A percentile compares a stretch with the other conserved stretches of the same genome.
These are phyloP conservation scores for Zoysia japonica DNA, from an alignment of 176 grass and related monocot species.

Conservation along the genomic window DNA sequence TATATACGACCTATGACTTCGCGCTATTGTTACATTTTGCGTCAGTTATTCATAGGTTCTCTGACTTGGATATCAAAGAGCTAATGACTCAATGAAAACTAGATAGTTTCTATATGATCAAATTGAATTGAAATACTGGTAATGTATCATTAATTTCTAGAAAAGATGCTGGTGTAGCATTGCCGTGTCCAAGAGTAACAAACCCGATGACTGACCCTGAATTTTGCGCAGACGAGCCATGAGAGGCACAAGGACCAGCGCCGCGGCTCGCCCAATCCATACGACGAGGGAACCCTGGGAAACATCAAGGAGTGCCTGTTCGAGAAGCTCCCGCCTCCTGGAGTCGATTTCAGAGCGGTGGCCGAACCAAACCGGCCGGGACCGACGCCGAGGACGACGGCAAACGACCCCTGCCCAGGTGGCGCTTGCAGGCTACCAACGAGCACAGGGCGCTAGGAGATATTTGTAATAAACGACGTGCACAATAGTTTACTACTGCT, in stretches of 20 bases:
- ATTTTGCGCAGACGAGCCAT: conserved; percentile 52
- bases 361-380: conserved; percentile 20
- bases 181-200: background rate
- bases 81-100: no score
- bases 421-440: background rate
- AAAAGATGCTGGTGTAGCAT: background rate
- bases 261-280: conserved; percentile 42
- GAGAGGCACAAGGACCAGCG: conserved; percentile 48
- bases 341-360: conserved; percentile 58
- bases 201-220: background rate
- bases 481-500: background rate
- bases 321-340: conserved; percentile 47
- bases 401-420: background rate
- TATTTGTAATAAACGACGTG: background rate
- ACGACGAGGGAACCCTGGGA: conserved; percentile 48
- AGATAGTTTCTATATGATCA: background rate
- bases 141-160: background rate
- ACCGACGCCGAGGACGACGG: background rate
- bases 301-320: conserved; percentile 60
- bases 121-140: background rate
- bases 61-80: no score
- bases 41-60: background rate
- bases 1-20: background rate
- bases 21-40: background rate
- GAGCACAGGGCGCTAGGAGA: background rate